Evolutionary conservation across 2,329 filamentous ascomycete species (phyloP).

Genomic region (Botrytis sinoallii): DNA sequence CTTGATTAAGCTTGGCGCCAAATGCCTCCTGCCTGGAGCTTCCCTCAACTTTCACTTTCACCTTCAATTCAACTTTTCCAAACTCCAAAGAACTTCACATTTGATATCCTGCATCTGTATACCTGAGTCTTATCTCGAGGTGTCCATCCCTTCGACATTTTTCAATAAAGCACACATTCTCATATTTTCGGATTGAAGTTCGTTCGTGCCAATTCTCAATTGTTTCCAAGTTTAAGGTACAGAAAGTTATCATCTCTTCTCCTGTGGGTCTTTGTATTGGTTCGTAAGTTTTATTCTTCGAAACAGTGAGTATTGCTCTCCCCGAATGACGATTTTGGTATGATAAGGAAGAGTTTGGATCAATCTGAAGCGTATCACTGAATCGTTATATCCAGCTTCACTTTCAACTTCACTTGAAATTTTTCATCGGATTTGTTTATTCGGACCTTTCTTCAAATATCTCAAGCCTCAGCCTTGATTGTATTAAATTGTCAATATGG

Average conservation of each 20-base stretch:
- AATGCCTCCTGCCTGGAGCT: background rate
- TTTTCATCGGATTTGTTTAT: background rate
- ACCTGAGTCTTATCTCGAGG: background rate
- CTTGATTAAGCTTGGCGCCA: slow-evolving; percentile 1
- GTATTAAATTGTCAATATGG: slow-evolving; percentile 7
- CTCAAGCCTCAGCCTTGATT: background rate
- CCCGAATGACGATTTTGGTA: background rate
- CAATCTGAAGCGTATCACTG: background rate
- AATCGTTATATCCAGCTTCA: slow-evolving; percentile 1
- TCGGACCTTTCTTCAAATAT: background rate
- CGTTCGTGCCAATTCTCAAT: background rate
- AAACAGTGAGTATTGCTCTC: background rate
- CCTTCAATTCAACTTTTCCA: background rate
- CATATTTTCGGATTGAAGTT: background rate
- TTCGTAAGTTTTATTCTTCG: background rate
- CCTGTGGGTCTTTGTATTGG: background rate
- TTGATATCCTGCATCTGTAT: background rate
- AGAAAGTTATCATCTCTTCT: background rate
- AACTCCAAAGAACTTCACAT: background rate
- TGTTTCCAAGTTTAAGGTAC: background rate
- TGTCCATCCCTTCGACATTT: background rate
- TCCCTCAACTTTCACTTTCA: slow-evolving; percentile 1
- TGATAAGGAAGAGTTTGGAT: background rate
- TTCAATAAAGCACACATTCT: background rate
- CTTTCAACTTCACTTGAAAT: background rate